phyloP scores from a whole-genome alignment of 2,329 filamentous ascomycete genomes.

The Incumbomyces lentus region DNA sequence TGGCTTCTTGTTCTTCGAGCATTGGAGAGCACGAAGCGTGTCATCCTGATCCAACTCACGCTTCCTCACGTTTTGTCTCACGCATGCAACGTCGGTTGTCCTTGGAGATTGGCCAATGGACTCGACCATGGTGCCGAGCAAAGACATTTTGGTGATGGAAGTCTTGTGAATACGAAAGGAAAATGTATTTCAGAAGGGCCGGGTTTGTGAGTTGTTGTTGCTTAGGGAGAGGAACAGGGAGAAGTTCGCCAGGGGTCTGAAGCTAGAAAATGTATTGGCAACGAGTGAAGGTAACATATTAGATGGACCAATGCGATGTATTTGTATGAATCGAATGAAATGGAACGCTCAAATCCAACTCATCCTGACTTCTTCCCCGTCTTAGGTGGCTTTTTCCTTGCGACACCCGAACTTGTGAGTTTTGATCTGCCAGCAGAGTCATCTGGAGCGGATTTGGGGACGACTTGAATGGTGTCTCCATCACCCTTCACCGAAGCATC shows the following conservation, averaged over 20 bases:
- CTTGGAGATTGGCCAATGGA: background rate
- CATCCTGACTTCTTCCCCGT: slow-evolving; percentile 5
- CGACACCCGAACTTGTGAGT: slow-evolving; percentile 10
- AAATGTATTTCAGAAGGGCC: too few relatives aligned
- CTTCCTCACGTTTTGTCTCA: background rate
- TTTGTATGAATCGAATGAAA: background rate
- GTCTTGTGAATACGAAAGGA: too few relatives aligned
- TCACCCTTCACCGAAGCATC: slow-evolving; percentile 16
- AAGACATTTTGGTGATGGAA: too few relatives aligned
- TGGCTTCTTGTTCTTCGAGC: background rate
- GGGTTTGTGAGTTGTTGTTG: too few relatives aligned
- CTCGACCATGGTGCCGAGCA: background rate
- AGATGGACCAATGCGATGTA: too few relatives aligned
- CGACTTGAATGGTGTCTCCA: slow-evolving; percentile 18
- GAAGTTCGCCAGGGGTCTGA: too few relatives aligned
- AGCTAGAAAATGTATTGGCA: too few relatives aligned
- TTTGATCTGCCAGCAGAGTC: slow-evolving; percentile 20
- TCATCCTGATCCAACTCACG: background rate
- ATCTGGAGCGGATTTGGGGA: slow-evolving; percentile 14
- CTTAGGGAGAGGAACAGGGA: too few relatives aligned
- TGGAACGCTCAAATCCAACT: background rate
- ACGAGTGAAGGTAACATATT: too few relatives aligned
- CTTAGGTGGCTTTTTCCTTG: slow-evolving; percentile 7
- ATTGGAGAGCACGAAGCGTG: background rate
- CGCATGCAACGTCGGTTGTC: background rate